Evolutionary conservation across 495 filamentous ascomycete genomes (phyloP), one percentile per base, ranked within the genome.

Genomic region (Endocarpon pusillum): DNA sequence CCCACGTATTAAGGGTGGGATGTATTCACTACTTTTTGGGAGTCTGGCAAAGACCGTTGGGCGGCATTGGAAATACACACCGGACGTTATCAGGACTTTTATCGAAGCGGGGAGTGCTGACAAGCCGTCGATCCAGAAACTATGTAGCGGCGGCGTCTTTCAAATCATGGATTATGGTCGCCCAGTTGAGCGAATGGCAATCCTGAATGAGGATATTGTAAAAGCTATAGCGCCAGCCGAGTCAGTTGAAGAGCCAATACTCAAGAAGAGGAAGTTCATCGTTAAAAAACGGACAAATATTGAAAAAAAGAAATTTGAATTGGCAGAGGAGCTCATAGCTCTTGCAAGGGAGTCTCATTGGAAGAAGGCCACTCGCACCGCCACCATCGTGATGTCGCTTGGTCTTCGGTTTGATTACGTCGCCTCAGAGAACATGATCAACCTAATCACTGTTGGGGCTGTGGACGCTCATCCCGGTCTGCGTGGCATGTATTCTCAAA

Each of bases 161-260:
- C 75, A 81, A 12, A 71, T 99, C 14, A 75, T 93, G 60, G 89
- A 94, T 24, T 92, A 91, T 54, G 85, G 82, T 21, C 79, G 82
- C 40, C 64, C 81, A 1, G 61, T 85, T 42, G 84, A 91, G 44
- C 64, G 75, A 30, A 81, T 89, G 76, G 81, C 86, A 25, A 71
- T 99, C 22, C 55, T 87, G n/a, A 73, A 94, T 42, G 67, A 74
- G 32, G 62, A 71, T 2, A 61, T 77, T 3, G 62, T 93, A 3
- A 64, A 81, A 36, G 60, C 69, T 1, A 81, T 97, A 46, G 69
- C 71, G 22, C 85, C 85, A 0, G 54, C 50, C n/a, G 70, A 80
- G 25, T 64, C 78, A 40, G 71, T 84, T 10, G 55, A 69, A 21
- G 58, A 46, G 3, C 52, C 65, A 34, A 80, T 96, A 44, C 49